Base-by-base conservation (phyloP, 495 filamentous ascomycete species). In the Aspergillus panamensis region DNA sequence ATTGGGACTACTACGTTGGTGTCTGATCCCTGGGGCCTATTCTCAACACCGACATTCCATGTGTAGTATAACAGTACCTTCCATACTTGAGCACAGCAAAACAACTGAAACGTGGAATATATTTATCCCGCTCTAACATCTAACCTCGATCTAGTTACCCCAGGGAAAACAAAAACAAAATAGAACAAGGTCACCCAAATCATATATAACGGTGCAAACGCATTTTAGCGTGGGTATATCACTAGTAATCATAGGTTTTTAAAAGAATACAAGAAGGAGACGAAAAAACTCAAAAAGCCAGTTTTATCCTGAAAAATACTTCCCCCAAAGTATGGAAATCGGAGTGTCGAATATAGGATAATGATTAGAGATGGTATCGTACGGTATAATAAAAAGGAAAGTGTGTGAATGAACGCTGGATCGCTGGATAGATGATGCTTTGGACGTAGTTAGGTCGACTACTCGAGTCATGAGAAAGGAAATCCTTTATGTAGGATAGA, bases 361-460 rank as follows among this genome's bases (percentile, higher is more conserved):
- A 20, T 17, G n/a, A 17, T 3, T 8, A 45, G 17, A 45, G 16
- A 43, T 50, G 33, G 55, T 57, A 57, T 57, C 48, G 44, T 42
- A 33, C 33, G 17, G 1, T 16, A 16, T 32, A 33, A 32, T 16
- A 8, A 33, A 51, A 37, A 56, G 17, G 13, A n/a, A 35, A 30
- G 17, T 17, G 8, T 48, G 19, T 16, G 14, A 21, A n/a, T n/a
- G 42, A 51, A 32, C 48, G 48, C 55, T 58, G 35, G 40, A 51
- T 58, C 47, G 55, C 48, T 51, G 17, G 14, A 19, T 33, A 37
- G 16, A 58, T 58, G 55, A 57, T 57, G 31, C 32, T 49, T 13
- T 42, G 43, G 44, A 32, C 45, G 30, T 48, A 42, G 13, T 32
- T 35, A 45, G 17, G 37, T 51, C 37, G 55, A 58, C 47, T 58